A percentile compares a stretch with the other conserved stretches of the same genome.
phyloP scores from a whole-genome alignment of 805 yeast species.

The Starmera amethionina region DNA sequence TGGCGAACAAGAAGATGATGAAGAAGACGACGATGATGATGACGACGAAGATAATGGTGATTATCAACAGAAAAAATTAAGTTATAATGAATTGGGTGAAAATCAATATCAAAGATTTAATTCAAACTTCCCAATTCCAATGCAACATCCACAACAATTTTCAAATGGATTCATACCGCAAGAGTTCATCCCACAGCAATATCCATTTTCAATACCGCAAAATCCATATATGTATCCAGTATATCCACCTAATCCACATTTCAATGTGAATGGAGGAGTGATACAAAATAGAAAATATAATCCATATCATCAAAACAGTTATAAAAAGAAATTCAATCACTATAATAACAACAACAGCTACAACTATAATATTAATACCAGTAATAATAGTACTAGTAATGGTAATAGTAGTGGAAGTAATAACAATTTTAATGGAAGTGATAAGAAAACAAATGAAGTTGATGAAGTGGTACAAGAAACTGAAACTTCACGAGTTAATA shows the following conservation, averaged over 20 bases:
- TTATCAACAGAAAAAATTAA: conserved; percentile 1
- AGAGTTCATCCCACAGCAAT: background rate
- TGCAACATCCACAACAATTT: background rate
- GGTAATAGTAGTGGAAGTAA: conserved; percentile 1
- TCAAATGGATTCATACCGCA: background rate
- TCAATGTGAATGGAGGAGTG: background rate
- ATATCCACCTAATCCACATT: background rate
- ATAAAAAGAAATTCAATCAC: conserved; percentile 3
- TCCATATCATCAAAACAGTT: conserved; percentile 1
- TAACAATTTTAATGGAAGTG: too few species aligned
- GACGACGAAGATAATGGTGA: conserved; percentile 6
- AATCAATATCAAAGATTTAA: background rate
- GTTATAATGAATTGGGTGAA: conserved; percentile 5
- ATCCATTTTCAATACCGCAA: conserved; percentile 1
- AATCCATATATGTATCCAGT: conserved; percentile 1
- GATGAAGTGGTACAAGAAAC: too few species aligned
- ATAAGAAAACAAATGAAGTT: too few species aligned
- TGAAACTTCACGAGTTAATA: background rate
- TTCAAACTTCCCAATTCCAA: background rate
- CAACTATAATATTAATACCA: conserved; percentile 1
- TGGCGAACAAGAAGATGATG: conserved; percentile 20
- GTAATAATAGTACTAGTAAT: conserved; percentile 2
- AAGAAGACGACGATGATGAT: conserved; percentile 13
- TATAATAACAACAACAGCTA: conserved; percentile 2
- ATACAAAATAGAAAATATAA: background rate